Conservation (phyloP, 805 yeast genomes). For the Ogataea degrootiae region DNA sequence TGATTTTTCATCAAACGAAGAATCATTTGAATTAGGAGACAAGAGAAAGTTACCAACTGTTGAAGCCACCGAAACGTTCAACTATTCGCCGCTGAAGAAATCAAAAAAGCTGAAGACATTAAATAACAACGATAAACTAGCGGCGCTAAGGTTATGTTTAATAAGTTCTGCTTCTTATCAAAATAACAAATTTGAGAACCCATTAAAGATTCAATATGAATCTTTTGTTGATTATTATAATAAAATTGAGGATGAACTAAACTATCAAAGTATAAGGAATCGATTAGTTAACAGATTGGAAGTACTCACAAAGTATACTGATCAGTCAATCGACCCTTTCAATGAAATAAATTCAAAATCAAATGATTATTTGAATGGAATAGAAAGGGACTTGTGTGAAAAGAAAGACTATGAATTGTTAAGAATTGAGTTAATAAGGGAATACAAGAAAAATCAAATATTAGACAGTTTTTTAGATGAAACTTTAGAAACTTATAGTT, state of each 20-base stretch:
- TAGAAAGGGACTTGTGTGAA: slow-evolving; percentile 31
- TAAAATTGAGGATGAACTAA: slow-evolving; percentile 1
- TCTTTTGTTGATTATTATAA: slow-evolving; percentile 1
- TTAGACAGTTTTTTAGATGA: slow-evolving; percentile 22
- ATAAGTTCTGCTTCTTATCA: slow-evolving; percentile 9
- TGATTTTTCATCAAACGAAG: not conserved
- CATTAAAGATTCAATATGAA: slow-evolving; percentile 4
- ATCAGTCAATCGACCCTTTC: slow-evolving; percentile 10
- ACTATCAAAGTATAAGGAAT: slow-evolving; percentile 6
- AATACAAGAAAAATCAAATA: slow-evolving; percentile 24
- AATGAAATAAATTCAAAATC: slow-evolving; percentile 2
- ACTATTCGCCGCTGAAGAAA: not conserved
- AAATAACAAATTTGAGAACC: not conserved
- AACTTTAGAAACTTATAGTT: slow-evolving; percentile 22
- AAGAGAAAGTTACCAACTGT: not conserved
- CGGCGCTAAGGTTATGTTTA: slow-evolving; percentile 14
- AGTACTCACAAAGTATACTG: slow-evolving; percentile 3
- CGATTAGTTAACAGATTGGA: slow-evolving; percentile 10
- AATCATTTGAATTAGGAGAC: not conserved
- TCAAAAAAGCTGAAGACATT: not conserved
- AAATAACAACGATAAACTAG: slow-evolving; percentile 8
- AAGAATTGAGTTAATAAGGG: slow-evolving; percentile 20
- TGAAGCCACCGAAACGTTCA: too few species aligned
- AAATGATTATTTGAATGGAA: slow-evolving; percentile 10
- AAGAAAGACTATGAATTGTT: slow-evolving; percentile 29